Evolutionary conservation across 2,329 filamentous ascomycete genomes (phyloP), one percentile per base, ranked within the genome.

Genomic region (Coniochaeta sp.): DNA sequence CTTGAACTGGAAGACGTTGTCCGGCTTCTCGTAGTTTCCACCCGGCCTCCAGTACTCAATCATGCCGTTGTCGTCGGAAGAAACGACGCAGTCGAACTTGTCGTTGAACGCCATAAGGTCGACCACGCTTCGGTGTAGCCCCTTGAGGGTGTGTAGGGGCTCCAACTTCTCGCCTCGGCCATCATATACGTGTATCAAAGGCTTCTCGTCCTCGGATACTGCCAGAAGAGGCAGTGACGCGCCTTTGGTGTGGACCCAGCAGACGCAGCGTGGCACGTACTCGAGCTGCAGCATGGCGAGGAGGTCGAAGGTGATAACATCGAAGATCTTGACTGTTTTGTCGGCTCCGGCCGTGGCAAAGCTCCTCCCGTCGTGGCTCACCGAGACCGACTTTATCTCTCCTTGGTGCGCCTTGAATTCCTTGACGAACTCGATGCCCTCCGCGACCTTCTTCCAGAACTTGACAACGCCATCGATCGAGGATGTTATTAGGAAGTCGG

Each of bases 381-480:
- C 86, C 32, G 85, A 94, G 42, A 94, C 89, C 26, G 86, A 87
- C 55, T 77, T 83, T 63, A 97, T 89, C 64, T 95, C 89, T 49
- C 89, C 89, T 52, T 81, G 78, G 70, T 99, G 95, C 7, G 94
- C 91, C 64, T 85, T 86, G 73, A 96, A 99, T 71, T 99, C 91
- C 71, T 99, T 99, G 50, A 97, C 92, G 64, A 99, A 99, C 71
- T 99, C 95, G 53, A 99, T 88, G 1, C 89, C 89, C 30, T 89
- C 85, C 1, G 83, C 85, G 57, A 88, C 81, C 73, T 99, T 99
- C 74, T 99, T 99, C 94, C 94, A 99, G 68, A 99, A 99, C 69
- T 99, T 99, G 60, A 97, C 92, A 1, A 92, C 87, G n/a, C 95
- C 95, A 65, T 99, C 94, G 40, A 89, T 73, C 0, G 94, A 97